Percentiles rank a stretch among this genome's conserved stretches.
Conservation (phyloP, 2,329 filamentous ascomycete genomes). For the Hirsutella minnesotensis region DNA sequence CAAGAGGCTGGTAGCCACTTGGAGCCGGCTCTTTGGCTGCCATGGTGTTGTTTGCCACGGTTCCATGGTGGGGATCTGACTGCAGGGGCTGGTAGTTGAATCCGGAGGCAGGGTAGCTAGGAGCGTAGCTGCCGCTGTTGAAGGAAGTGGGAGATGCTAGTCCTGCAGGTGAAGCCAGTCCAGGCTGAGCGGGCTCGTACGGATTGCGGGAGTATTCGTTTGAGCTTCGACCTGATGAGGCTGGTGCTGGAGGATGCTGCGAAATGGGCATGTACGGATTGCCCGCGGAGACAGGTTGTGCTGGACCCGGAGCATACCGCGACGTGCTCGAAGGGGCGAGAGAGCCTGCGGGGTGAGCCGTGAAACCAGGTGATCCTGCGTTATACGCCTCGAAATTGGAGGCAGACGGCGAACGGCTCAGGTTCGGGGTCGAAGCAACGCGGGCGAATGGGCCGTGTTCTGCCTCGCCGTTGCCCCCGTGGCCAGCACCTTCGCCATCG, state of each 20-base stretch:
- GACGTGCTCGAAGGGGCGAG: slow-evolving; percentile 24
- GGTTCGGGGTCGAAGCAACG: slow-evolving; percentile 60
- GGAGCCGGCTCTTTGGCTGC: slow-evolving; percentile 5
- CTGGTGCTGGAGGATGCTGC: slow-evolving; percentile 34
- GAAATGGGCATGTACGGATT: slow-evolving; percentile 27
- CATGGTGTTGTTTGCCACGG: background rate
- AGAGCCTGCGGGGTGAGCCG: slow-evolving; percentile 17
- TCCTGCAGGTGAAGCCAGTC: background rate
- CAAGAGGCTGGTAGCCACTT: slow-evolving; percentile 17
- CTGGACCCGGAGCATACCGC: slow-evolving; percentile 21
- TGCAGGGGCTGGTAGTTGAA: slow-evolving; percentile 14
- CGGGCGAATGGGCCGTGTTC: slow-evolving; percentile 74
- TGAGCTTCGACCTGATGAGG: slow-evolving; percentile 16
- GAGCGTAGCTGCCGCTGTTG: slow-evolving; percentile 9
- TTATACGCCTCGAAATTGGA: slow-evolving; percentile 67
- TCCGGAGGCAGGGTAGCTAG: slow-evolving; percentile 6
- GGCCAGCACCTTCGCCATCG: slow-evolving; percentile 69
- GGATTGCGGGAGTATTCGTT: slow-evolving; percentile 18
- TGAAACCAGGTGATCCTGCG: slow-evolving; percentile 26
- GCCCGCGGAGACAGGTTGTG: slow-evolving; percentile 7
- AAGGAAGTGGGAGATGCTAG: slow-evolving; percentile 2
- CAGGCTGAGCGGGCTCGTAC: slow-evolving; percentile 23
- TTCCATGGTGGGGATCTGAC: background rate
- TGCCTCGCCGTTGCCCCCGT: slow-evolving; percentile 43
- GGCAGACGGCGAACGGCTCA: slow-evolving; percentile 62